Conservation (phyloP, 768 basidiomycete species). For the Leccinum arenicola region DNA sequence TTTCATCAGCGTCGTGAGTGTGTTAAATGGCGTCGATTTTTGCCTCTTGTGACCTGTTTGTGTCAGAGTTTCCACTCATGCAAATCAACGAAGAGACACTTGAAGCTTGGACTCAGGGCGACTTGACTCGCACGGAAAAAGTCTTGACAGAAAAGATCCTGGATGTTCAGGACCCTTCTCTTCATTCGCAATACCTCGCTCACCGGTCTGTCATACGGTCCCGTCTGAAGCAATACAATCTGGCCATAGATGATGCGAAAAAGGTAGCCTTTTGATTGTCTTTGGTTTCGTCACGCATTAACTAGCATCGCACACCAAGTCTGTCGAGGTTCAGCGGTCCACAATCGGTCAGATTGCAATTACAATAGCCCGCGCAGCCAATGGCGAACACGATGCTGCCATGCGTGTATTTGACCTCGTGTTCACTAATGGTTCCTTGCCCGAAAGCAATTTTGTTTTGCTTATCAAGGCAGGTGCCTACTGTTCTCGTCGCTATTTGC, state of each 20-base stretch:
- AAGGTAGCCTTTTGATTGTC: not conserved
- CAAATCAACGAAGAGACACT: not conserved
- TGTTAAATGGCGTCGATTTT: not conserved
- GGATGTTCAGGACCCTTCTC: too few relatives aligned
- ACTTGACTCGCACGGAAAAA: not conserved
- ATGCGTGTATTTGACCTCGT: slow-evolving; percentile 9
- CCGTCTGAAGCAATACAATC: not conserved
- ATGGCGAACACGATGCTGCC: slow-evolving; percentile 4
- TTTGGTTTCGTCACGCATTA: not conserved
- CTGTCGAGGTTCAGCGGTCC: slow-evolving; percentile 5
- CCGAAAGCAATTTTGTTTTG: slow-evolving; percentile 9
- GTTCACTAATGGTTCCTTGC: not conserved
- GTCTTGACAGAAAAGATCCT: not conserved
- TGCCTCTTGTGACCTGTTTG: not conserved
- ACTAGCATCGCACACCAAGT: not conserved
- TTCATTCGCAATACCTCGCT: not conserved
- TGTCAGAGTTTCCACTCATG: not conserved
- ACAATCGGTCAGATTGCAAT: slow-evolving; percentile 10
- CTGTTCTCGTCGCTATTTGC: fast-evolving
- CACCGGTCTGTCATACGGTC: not conserved
- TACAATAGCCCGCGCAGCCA: not conserved
- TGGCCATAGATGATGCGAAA: slow-evolving; percentile 5
- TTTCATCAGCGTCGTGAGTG: not conserved
- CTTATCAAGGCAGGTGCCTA: slow-evolving; percentile 7
- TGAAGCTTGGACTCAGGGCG: not conserved